Percentiles rank a stretch among this genome's conserved stretches.
phyloP scores from a whole-genome alignment of 495 filamentous ascomycete genomes.

The Aspergillus asperescens region DNA sequence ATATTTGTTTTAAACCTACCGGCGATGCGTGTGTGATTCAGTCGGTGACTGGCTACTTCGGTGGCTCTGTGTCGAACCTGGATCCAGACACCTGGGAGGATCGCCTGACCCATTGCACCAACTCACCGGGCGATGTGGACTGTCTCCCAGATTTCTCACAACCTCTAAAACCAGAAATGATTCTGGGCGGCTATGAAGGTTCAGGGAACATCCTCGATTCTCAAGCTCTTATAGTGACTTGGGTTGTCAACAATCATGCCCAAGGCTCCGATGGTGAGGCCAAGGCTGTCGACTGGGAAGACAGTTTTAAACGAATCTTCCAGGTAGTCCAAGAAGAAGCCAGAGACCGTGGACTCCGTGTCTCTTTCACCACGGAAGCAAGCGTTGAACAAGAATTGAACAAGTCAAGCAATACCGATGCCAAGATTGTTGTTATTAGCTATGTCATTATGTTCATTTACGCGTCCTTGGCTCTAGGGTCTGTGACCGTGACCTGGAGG shows the following conservation, averaged over 20 bases:
- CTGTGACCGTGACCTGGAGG: conserved; percentile 68
- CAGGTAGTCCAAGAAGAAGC: conserved; percentile 76
- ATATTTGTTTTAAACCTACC: conserved; percentile 92
- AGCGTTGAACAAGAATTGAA: conserved; percentile 89
- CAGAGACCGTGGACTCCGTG: conserved; percentile 64
- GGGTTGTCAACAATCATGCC: conserved; percentile 88
- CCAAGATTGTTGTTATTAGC: conserved; percentile 93
- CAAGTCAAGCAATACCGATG: conserved; percentile 95
- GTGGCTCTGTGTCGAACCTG: conserved; percentile 57
- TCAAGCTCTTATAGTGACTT: conserved; percentile 78
- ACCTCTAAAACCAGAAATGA: conserved; percentile 75
- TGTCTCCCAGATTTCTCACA: conserved; percentile 86
- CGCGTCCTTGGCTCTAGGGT: conserved; percentile 85
- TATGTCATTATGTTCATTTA: conserved; percentile 99
- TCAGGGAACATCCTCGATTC: conserved; percentile 65
- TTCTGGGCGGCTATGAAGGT: conserved; percentile 74
- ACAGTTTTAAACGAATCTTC: conserved; percentile 64
- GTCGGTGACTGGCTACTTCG: conserved; percentile 80
- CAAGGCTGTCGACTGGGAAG: conserved; percentile 85
- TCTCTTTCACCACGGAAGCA: conserved; percentile 92
- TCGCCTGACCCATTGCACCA: conserved; percentile 62
- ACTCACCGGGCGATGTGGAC: conserved; percentile 60
- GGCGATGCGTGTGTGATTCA: conserved; percentile 89
- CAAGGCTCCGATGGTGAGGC: conserved; percentile 64
- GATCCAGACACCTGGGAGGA: conserved; percentile 62